Evolutionary conservation across 805 yeast genomes (phyloP), one percentile per base, ranked within the genome.

Genomic region (Saccharomycopsis sp.): DNA sequence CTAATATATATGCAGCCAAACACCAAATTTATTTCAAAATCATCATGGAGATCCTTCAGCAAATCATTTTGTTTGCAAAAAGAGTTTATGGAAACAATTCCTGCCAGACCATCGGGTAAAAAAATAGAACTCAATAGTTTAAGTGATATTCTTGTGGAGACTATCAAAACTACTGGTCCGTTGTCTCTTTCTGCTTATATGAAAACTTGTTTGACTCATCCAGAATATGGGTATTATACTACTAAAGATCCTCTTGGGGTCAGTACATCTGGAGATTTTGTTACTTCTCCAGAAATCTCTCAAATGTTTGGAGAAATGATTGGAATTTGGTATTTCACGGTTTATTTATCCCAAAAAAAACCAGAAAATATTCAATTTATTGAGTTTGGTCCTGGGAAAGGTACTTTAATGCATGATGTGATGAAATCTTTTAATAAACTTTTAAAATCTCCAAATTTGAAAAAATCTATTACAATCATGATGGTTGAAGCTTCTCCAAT

Each of bases 361-460:
- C 78, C 83, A 0, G 30, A 51, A n/a, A 31, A 32, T n/a, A 12
- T 37, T 3, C 44, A 36, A 32, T 52, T 85, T 9, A 63, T 82
- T 6, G 95, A 85, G 56, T 75, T 83, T 56, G 95, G 95, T 0
- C 95, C 95, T 0, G 95, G 95, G 3, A 67, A 70, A 49, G 95
- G 95, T 1, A 81, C 94, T 0, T 60, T 85, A 49, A 76, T 82
- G 77, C 61, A 62, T 51, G 95, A 85, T 53, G 60, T 72, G 34
- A 53, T 84, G 46, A 56, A 57, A 10, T 60, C 69, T 1, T 67
- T 76, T 52, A 62, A 67, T 38, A 63, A 60, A 39, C 59, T 75
- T 32, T 19, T 29, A 13, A 26, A 20, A 19, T 29, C 21, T 18
- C 31, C 36, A 8, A 42, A 54, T 5, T 52, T 57, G 6, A 66